Evolutionary conservation across 2,329 filamentous ascomycete genomes (phyloP).

Genomic region (Ceratocystis alfenasii): DNA sequence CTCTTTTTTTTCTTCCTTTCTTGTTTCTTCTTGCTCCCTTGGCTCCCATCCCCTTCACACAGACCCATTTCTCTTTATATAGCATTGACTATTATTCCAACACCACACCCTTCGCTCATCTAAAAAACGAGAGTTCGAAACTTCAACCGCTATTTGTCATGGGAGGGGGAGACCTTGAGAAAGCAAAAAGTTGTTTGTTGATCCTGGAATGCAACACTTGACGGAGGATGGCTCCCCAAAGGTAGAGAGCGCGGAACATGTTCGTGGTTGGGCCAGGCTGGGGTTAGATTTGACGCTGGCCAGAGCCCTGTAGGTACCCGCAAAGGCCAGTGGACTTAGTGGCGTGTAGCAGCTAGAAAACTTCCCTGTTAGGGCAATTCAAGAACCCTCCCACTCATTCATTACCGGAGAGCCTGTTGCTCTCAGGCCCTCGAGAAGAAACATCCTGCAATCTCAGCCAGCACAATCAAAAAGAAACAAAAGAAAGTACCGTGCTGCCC

Average conservation of each 20-base stretch:
- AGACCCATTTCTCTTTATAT: neutral
- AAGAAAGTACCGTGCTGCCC: too few relatives aligned
- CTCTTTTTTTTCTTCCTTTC: neutral
- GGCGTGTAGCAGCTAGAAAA: too few relatives aligned
- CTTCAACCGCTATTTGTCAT: neutral
- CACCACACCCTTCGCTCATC: neutral
- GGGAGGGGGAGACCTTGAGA: neutral
- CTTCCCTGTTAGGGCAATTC: too few relatives aligned
- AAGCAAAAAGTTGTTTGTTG: neutral
- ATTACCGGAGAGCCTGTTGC: too few relatives aligned
- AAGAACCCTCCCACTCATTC: too few relatives aligned
- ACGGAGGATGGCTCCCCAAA: neutral
- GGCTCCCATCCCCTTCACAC: neutral
- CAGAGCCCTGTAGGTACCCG: too few relatives aligned
- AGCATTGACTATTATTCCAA: constrained; percentile 5
- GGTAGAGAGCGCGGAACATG: neutral
- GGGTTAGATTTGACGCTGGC: too few relatives aligned
- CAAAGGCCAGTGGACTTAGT: too few relatives aligned
- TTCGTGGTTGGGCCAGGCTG: neutral
- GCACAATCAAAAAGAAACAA: too few relatives aligned
- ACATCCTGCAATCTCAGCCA: too few relatives aligned
- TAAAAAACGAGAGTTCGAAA: neutral
- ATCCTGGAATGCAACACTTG: neutral
- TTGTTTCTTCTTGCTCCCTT: neutral
- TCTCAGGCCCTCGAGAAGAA: too few relatives aligned